Evolutionary conservation across 176 grass and related monocot species (phyloP).

Genomic region (Secale cereale): DNA sequence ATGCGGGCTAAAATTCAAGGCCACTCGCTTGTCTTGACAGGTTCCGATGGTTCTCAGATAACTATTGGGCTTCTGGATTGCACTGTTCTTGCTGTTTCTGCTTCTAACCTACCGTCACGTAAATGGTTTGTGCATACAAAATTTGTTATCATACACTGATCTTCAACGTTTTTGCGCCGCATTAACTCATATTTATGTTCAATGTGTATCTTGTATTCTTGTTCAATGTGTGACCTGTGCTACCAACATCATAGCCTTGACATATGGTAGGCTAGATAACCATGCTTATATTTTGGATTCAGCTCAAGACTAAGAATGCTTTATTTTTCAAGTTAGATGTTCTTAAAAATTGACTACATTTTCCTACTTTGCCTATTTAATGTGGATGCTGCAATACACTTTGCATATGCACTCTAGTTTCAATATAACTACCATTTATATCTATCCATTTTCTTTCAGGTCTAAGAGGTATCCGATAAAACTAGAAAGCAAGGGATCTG

Average conservation of each 20-base stretch:
- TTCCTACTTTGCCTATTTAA: neutral
- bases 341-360: neutral
- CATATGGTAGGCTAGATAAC: neutral
- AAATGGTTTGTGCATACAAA: conserved; percentile 61
- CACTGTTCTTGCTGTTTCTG: conserved; percentile 59
- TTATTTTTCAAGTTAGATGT: neutral
- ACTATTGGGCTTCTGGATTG: conserved; percentile 49
- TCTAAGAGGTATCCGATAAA: conserved; percentile 80
- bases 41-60: conserved; percentile 37
- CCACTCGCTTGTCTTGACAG: conserved; percentile 49
- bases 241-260: neutral
- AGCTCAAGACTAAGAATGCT: neutral
- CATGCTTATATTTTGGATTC: neutral
- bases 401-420: neutral
- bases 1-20: conserved; percentile 64
- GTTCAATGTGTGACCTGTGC: neutral
- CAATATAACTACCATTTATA: conserved; percentile 14
- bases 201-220: neutral
- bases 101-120: conserved; percentile 57
- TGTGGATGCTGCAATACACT: neutral
- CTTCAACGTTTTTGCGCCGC: neutral
- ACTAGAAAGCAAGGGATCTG: conserved; percentile 57
- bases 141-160: neutral
- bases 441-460: conserved; percentile 33
- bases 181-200: neutral